Base-by-base conservation (phyloP, 2,329 filamentous ascomycete species). In the Diaporthe velutina region DNA sequence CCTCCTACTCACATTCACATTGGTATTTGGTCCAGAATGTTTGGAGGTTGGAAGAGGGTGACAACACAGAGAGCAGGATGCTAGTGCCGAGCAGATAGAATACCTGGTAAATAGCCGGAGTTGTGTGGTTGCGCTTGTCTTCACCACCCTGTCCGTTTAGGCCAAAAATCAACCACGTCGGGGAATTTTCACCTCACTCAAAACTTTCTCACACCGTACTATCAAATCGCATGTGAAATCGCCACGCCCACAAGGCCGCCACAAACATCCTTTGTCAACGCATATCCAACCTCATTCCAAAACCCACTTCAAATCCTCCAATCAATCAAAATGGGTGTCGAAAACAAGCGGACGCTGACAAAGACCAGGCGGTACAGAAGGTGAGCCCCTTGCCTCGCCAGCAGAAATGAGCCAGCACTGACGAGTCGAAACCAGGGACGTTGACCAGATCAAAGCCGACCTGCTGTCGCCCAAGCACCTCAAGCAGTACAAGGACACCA, bases 371-470 rank as follows among this genome's bases (percentile, higher is more conserved):
- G 93, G 77, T 90, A 92, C 80, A 91, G 89, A 28, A 91, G 93
- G 93, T 93, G 85, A 74, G 83, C n/a, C 71, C 60, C 48, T 67
- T n/a, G n/a, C n/a, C n/a, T n/a, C n/a, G n/a, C 35, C 25, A 52
- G 48, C 64, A 68, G 33, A 15, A 13, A 54, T 55, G 70, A 72
- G 45, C 33, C 54, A 10, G 17, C 70, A 74, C 73, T 79, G 70
- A 79, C 77, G 73, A 70, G 28, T 30, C 48, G 17, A 19, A 25
- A 60, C 4, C 80, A 97, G 97, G 84, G 96, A 98, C 84, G 89
- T 98, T 81, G 97, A 99, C 84, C 96, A 98, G 86, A 92, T 98
- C 84, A 92, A 96, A 81, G 91, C 92, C 78, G 97, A 99, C 83
- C 85, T 98, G 73, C 87, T 89, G 77, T 94, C 93, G 42, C 90